Evolutionary conservation across 257 asterid species (phyloP).

Genomic region (Solanum stenotomum): DNA sequence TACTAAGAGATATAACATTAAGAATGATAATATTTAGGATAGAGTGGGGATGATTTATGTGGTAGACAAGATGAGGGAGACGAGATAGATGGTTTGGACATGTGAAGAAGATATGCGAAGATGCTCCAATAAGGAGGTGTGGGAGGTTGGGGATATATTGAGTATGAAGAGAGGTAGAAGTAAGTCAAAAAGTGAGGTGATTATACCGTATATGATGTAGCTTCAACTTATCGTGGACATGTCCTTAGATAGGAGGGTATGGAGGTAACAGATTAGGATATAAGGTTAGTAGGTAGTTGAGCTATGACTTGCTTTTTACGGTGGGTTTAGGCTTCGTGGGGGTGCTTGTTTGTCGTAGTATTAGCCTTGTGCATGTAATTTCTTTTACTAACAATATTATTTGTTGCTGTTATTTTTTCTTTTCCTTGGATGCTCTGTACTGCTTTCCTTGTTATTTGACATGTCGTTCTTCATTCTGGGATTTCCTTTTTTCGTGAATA

Average conservation of each 20-base stretch:
- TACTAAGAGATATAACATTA: background rate
- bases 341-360: background rate
- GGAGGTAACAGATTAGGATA: background rate
- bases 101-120: background rate
- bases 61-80: background rate
- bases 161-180: background rate
- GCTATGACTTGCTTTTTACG: background rate
- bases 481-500: background rate
- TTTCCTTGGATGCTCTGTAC: background rate
- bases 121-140: background rate
- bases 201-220: background rate
- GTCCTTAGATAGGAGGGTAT: background rate
- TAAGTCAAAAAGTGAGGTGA: background rate
- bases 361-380: background rate
- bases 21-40: background rate
- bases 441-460: background rate
- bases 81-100: background rate
- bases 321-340: background rate
- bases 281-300: background rate
- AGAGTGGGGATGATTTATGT: background rate
- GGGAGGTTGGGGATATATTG: background rate
- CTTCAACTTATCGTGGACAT: background rate
- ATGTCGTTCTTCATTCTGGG: background rate
- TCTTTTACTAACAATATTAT: background rate
- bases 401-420: background rate